A percentile compares a stretch with the other conserved stretches of the same genome.
Evolutionary conservation across 352 stramenopile species (phyloP).

Genomic region (Pythium dissotocum): DNA sequence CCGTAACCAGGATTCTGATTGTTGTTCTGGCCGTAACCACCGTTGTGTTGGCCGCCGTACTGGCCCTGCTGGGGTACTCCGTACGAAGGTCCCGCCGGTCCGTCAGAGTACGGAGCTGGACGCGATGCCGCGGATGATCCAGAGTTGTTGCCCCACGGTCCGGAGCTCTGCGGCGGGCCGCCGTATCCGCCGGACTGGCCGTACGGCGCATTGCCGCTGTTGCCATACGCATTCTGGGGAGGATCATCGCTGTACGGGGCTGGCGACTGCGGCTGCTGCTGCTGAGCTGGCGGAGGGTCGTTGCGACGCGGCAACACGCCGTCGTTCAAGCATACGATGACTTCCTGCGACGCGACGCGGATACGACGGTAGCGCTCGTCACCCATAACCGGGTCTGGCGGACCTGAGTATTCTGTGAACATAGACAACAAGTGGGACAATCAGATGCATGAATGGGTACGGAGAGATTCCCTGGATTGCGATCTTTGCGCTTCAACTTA

Average conservation of each 20-base stretch:
- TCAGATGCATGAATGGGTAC: constrained; percentile 11
- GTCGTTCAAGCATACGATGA: constrained; percentile 77
- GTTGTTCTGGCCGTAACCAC: constrained; percentile 23
- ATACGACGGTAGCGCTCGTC: constrained; percentile 87
- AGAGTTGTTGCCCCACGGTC: constrained; percentile 45
- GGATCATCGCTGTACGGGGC: constrained; percentile 6
- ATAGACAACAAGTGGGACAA: neutral
- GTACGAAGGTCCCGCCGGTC: constrained; percentile 28
- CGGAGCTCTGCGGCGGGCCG: constrained; percentile 6
- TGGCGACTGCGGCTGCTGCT: constrained; percentile 12
- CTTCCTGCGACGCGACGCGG: constrained; percentile 77
- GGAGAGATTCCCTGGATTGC: neutral
- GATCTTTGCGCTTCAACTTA: constrained; percentile 33
- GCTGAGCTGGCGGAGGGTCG: constrained; percentile 30
- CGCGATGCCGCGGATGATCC: constrained; percentile 24
- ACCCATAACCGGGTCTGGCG: constrained; percentile 72
- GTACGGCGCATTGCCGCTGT: constrained; percentile 7
- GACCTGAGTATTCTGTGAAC: constrained; percentile 68
- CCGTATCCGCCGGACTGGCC: constrained; percentile 18
- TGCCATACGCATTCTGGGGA: constrained; percentile 19
- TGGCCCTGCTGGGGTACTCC: constrained; percentile 35
- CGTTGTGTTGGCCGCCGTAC: constrained; percentile 28
- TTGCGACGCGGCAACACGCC: constrained; percentile 55
- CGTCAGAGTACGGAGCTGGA: constrained; percentile 68
- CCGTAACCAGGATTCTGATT: constrained; percentile 6